Percentiles rank a stretch among this genome's conserved stretches.
phyloP scores from a whole-genome alignment of 1,139 yeast species.

The Kodamaea alishanica region DNA sequence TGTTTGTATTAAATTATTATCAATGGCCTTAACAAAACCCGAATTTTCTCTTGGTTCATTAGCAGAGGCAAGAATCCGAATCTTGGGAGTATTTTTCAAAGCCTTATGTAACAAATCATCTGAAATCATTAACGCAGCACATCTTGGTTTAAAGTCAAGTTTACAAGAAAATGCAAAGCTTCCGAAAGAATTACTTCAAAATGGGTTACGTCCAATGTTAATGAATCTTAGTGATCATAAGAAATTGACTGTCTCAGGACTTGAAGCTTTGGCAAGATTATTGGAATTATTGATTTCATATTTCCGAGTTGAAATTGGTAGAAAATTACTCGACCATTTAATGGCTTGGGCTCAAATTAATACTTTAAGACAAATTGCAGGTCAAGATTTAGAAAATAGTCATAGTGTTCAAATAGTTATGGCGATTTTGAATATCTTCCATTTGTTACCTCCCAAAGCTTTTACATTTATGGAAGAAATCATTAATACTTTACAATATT shows the following conservation, averaged over 20 bases:
- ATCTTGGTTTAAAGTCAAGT: conserved; percentile 79
- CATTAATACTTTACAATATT: conserved; percentile 65
- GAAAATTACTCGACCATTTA: conserved; percentile 85
- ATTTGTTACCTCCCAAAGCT: conserved; percentile 87
- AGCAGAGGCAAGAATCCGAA: conserved; percentile 78
- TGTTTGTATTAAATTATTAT: conserved; percentile 79
- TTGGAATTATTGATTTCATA: conserved; percentile 85
- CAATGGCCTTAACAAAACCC: conserved; percentile 79
- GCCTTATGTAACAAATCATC: conserved; percentile 83
- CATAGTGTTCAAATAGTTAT: conserved; percentile 82
- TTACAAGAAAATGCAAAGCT: conserved; percentile 81
- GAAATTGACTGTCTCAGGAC: conserved; percentile 80
- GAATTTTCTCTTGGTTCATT: conserved; percentile 74
- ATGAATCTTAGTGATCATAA: conserved; percentile 94
- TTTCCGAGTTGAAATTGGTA: conserved; percentile 94
- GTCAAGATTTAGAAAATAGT: conserved; percentile 72
- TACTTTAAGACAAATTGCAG: conserved; percentile 65
- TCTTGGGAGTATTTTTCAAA: conserved; percentile 91
- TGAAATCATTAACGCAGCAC: conserved; percentile 90
- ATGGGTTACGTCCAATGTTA: conserved; percentile 90
- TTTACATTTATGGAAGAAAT: conserved; percentile 88
- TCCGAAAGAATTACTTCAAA: conserved; percentile 89
- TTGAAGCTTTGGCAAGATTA: conserved; percentile 86
- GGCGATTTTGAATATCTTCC: conserved; percentile 89
- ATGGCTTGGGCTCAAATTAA: conserved; percentile 96